These are phyloP conservation scores for Cutaneotrichosporon cavernicola DNA, from an alignment of 1,284 basidiomycete species.

Conservation along the genomic window DNA sequence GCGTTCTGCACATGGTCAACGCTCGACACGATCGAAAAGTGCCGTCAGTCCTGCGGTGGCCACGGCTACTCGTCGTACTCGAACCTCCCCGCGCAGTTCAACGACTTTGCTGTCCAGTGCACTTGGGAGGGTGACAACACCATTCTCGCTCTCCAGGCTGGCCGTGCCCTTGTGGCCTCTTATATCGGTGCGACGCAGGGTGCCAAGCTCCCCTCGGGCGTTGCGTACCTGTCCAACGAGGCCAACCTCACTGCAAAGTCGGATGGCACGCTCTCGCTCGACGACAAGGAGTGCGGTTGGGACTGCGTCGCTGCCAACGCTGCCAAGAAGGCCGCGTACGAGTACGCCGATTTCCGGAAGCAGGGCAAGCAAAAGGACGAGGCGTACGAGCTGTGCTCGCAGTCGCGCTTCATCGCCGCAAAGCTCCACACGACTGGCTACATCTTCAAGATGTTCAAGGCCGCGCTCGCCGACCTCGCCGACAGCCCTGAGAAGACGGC, in stretches of 20 bases:
- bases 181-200: slow-evolving; percentile 57
- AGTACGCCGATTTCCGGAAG: slow-evolving; percentile 54
- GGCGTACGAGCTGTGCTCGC: slow-evolving; percentile 59
- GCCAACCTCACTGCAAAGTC: slow-evolving; percentile 54
- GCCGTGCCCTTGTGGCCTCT: slow-evolving; percentile 57
- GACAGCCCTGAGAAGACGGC: slow-evolving; percentile 42
- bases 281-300: slow-evolving; percentile 57
- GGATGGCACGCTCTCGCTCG: slow-evolving; percentile 54
- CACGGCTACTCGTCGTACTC: slow-evolving; percentile 62
- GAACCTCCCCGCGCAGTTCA: slow-evolving; percentile 59
- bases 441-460: slow-evolving; percentile 52
- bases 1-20: slow-evolving; percentile 63
- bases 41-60: slow-evolving; percentile 59
- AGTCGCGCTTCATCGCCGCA: slow-evolving; percentile 59
- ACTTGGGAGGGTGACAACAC: slow-evolving; percentile 61
- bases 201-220: slow-evolving; percentile 55
- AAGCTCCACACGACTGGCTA: slow-evolving; percentile 53
- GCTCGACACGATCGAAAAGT: slow-evolving; percentile 60
- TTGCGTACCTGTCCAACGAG: slow-evolving; percentile 56
- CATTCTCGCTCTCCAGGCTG: slow-evolving; percentile 59
- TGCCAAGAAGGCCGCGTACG: slow-evolving; percentile 58
- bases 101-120: slow-evolving; percentile 59
- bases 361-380: slow-evolving; percentile 56
- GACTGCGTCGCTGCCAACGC: slow-evolving; percentile 58
- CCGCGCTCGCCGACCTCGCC: slow-evolving; percentile 38